phyloP scores from a whole-genome alignment of 1,284 basidiomycete species.

The Rhodotorula sp. region DNA sequence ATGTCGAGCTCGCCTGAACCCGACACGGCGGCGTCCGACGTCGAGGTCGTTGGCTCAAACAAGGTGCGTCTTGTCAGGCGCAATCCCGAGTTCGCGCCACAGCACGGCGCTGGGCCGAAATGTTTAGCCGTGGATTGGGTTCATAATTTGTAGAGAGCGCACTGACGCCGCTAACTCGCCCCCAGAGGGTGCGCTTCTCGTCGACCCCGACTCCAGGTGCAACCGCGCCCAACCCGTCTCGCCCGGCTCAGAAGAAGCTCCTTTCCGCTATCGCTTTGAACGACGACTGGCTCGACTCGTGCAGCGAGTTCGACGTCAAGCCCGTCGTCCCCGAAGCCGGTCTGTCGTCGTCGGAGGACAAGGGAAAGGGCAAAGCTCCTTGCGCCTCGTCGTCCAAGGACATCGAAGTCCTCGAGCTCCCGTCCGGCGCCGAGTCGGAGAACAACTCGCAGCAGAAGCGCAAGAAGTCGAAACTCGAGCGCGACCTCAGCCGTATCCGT shows the following conservation, averaged over 20 bases:
- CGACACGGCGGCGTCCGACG: too few species aligned
- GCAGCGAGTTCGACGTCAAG: not conserved
- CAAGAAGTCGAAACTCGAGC: not conserved
- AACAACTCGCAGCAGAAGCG: too few species aligned
- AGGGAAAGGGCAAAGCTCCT: not conserved
- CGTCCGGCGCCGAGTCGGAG: slow-evolving; percentile 1
- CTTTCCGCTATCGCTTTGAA: not conserved
- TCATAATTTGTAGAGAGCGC: too few species aligned
- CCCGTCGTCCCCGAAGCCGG: not conserved
- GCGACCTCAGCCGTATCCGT: not conserved
- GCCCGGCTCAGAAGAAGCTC: slow-evolving; percentile 1
- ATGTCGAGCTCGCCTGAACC: too few species aligned
- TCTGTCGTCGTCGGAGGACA: not conserved
- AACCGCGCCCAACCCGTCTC: not conserved
- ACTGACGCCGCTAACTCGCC: too few species aligned
- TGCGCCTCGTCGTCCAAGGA: too few species aligned
- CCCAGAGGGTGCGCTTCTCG: too few species aligned
- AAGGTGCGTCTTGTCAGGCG: too few species aligned
- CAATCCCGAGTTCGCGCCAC: too few species aligned
- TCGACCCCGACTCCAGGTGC: not conserved
- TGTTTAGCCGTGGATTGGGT: too few species aligned
- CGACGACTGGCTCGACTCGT: not conserved
- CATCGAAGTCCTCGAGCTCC: not conserved
- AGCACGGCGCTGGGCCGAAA: too few species aligned
- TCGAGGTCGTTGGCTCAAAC: too few species aligned